A percentile compares a stretch with the other conserved stretches of the same genome.
Evolutionary conservation across 805 yeast species (phyloP).

Genomic region (Jamesozyma piceae): DNA sequence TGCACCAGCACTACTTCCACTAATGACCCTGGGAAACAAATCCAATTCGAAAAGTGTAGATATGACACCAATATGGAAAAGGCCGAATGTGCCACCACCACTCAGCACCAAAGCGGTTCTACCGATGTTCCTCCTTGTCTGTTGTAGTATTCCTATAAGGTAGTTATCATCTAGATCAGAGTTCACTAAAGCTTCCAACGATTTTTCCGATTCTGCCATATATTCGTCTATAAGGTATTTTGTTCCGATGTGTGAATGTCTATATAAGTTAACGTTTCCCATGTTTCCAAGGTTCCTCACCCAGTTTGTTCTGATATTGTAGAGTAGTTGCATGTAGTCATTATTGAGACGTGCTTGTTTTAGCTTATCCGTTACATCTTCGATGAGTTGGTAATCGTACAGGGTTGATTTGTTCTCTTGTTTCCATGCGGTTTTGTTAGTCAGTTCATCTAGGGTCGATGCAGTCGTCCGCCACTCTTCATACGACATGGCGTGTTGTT

Average conservation of each 20-base stretch:
- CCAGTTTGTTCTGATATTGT: conserved; percentile 77
- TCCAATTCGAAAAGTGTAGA: conserved; percentile 64
- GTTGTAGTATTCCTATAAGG: conserved; percentile 66
- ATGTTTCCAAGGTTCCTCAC: conserved; percentile 76
- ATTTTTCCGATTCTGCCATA: conserved; percentile 58
- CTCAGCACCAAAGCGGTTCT: conserved; percentile 83
- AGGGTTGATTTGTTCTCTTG: conserved; percentile 44
- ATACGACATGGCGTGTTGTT: conserved; percentile 42
- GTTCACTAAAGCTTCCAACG: conserved; percentile 24
- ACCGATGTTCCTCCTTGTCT: conserved; percentile 83
- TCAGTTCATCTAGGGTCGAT: conserved; percentile 51
- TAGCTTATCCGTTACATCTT: conserved; percentile 44
- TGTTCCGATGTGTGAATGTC: conserved; percentile 77
- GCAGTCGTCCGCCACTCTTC: conserved; percentile 62
- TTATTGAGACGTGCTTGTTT: conserved; percentile 47
- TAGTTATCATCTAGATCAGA: conserved; percentile 52
- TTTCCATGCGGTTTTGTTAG: conserved; percentile 67
- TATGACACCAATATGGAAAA: conserved; percentile 83
- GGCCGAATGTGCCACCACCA: conserved; percentile 91
- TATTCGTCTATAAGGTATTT: conserved; percentile 74
- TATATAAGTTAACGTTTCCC: conserved; percentile 68
- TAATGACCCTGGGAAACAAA: conserved; percentile 72
- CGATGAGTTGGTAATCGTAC: conserved; percentile 62
- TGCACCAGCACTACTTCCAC: conserved; percentile 93
- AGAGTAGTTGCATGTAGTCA: conserved; percentile 53